Evolutionary conservation across 75 land plant species (phyloP), one percentile per base, ranked within the genome.

Genomic region (Adiantum capillusveneris): DNA sequence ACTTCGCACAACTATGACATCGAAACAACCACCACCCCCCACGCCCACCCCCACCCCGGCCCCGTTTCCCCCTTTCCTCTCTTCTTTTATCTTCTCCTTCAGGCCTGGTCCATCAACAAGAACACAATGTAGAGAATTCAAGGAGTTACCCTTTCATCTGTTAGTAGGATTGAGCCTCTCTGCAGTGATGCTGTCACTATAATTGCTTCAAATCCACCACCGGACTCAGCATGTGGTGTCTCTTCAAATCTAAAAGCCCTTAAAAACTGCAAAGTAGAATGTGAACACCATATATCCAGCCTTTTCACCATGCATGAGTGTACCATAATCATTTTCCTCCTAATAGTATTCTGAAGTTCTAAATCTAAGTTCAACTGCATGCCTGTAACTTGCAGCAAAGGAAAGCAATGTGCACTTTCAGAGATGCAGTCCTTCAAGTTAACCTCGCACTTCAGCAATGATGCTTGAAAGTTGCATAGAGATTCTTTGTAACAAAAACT

Each of bases 131-230:
- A 34, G 7, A 34, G 37, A 34, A 9, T 5, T 5, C 37, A 34
- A 5, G 37, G 9, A 3, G 9, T 68, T 84, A 95, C 99, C 83
- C 84, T 85, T 66, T 88, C 85, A 79, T 95, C 99, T 62, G 73
- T 84, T 21, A 95, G 66, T 26, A 89, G 67, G 52, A 90, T 6
- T 37, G 96, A 80, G 39, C 60, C 75, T 57, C 78, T 79, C 55
- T 64, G 12, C 18, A 46, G 17, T 17, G 50, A 46, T 2, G 6
- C 17, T 14, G 3, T 46, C 17, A 46, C 17, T 2, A 2, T 2
- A 46, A 17, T 17, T 46, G 17, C 18, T 18, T 46, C 50, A 6
- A 46, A 46, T 17, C 14, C 50, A 46, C 5, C 3, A 46, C 6
- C 14, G 6, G 50, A 46, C 3, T 6, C 50, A 17, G 50, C 22